Evolutionary conservation across 495 filamentous ascomycete species (phyloP).

Genomic region (Venustampulla echinocandica): DNA sequence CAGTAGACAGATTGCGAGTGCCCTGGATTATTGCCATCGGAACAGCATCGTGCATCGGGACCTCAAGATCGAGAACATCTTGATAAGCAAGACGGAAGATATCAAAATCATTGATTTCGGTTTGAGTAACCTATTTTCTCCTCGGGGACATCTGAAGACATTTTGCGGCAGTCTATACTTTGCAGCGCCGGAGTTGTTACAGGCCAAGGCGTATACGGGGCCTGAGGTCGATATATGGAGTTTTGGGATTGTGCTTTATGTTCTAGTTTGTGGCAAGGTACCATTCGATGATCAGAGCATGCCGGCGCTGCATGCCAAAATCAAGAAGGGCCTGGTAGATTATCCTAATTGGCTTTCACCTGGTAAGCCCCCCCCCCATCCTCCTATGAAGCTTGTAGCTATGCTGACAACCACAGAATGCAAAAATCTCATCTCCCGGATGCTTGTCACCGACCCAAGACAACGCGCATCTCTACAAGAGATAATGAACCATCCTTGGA

Average conservation of each 20-base stretch:
- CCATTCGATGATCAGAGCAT: conserved; percentile 99
- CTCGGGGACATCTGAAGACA: conserved; percentile 79
- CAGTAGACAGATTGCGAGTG: conserved; percentile 92
- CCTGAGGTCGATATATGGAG: conserved; percentile 99
- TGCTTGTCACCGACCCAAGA: conserved; percentile 92
- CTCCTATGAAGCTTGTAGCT: background rate
- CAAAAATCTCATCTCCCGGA: conserved; percentile 83
- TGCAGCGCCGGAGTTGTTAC: conserved; percentile 88
- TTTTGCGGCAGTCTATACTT: conserved; percentile 99
- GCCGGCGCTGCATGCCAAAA: conserved; percentile 97
- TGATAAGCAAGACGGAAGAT: conserved; percentile 98
- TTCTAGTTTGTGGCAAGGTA: conserved; percentile 95
- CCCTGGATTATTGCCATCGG: conserved; percentile 97
- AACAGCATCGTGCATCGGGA: conserved; percentile 99
- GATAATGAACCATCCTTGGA: conserved; percentile 96
- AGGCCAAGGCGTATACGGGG: conserved; percentile 88
- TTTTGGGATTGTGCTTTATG: conserved; percentile 98
- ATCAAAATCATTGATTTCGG: conserved; percentile 99
- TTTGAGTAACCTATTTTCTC: conserved; percentile 92
- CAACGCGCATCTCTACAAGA: conserved; percentile 80
- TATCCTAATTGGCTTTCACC: conserved; percentile 87
- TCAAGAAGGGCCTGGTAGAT: conserved; percentile 93
- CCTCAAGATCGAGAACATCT: conserved; percentile 97
- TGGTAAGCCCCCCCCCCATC: conserved; percentile 45
- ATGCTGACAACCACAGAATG: conserved; percentile 49